Conservation (phyloP, 148 eudicot genomes). For the Heliosperma pusillum region DNA sequence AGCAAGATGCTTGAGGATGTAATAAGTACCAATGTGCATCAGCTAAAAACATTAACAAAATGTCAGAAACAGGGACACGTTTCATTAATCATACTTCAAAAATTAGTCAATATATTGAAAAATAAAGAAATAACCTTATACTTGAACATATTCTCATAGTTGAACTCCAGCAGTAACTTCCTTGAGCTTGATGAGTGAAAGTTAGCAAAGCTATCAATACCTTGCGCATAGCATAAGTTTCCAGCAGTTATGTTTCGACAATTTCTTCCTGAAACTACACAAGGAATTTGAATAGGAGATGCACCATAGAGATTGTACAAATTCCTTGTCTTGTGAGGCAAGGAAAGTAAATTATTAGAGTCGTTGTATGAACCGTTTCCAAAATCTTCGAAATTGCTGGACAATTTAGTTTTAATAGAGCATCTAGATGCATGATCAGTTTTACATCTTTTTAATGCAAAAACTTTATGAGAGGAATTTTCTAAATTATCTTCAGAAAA, state of each 20-base stretch:
- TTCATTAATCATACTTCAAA: constrained; percentile 1
- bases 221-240: constrained; percentile 31
- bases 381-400: constrained; percentile 15
- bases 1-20: constrained; percentile 51
- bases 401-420: constrained; percentile 20
- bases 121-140: constrained; percentile 46
- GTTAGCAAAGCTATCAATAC: constrained; percentile 18
- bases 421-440: constrained; percentile 28
- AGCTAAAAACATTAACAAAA: constrained; percentile 43
- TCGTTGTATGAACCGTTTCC: constrained; percentile 23
- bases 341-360: constrained; percentile 8
- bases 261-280: constrained; percentile 32
- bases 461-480: constrained; percentile 23
- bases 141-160: constrained; percentile 44
- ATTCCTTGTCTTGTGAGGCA: constrained; percentile 25
- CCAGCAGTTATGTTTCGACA: constrained; percentile 27
- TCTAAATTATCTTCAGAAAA: constrained; percentile 22
- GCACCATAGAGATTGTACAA: constrained; percentile 11
- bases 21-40: constrained; percentile 55
- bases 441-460: constrained; percentile 61
- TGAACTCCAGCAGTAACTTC: constrained; percentile 68
- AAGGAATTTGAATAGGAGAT: constrained; percentile 42
- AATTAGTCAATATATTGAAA: background rate
- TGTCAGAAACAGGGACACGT: constrained; percentile 19
- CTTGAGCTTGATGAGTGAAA: constrained; percentile 24